Conservation (phyloP, 2,329 filamentous ascomycete species). For the Aureobasidium musti region DNA sequence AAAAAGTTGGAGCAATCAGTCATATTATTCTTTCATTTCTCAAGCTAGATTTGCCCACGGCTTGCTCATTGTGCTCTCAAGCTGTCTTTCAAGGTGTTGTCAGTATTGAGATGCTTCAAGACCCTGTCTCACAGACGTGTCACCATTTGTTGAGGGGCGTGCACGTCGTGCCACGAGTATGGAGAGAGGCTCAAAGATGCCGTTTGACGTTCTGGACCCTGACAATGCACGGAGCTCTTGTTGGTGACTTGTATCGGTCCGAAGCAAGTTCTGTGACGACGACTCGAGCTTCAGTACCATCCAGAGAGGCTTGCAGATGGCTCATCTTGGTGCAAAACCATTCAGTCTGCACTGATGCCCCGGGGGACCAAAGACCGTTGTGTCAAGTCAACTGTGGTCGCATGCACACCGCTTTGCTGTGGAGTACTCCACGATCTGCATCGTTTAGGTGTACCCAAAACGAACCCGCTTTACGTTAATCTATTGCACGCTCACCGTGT, state of each 20-base stretch:
- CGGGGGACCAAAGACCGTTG: too few species aligned
- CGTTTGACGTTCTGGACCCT: constrained; percentile 6
- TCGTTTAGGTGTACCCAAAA: background rate
- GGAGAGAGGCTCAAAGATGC: background rate
- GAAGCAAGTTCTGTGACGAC: background rate
- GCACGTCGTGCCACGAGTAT: constrained; percentile 15
- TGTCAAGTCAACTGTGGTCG: background rate
- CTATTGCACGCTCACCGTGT: background rate
- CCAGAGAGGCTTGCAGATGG: background rate
- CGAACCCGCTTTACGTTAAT: background rate
- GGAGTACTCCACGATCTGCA: constrained; percentile 18
- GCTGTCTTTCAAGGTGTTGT: background rate
- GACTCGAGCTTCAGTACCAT: background rate
- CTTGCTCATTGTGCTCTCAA: background rate
- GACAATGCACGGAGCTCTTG: background rate
- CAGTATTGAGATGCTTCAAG: background rate
- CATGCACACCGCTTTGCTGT: constrained; percentile 16
- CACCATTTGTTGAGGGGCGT: background rate
- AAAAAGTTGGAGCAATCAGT: constrained; percentile 15
- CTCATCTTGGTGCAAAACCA: background rate
- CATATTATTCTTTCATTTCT: background rate
- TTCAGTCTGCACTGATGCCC: background rate
- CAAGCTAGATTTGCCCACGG: background rate
- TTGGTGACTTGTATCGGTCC: background rate
- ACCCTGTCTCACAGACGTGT: background rate